A percentile compares a stretch with the other conserved stretches of the same genome.
phyloP scores from a whole-genome alignment of 2,329 filamentous ascomycete genomes.

The Colletotrichum gigasporum region DNA sequence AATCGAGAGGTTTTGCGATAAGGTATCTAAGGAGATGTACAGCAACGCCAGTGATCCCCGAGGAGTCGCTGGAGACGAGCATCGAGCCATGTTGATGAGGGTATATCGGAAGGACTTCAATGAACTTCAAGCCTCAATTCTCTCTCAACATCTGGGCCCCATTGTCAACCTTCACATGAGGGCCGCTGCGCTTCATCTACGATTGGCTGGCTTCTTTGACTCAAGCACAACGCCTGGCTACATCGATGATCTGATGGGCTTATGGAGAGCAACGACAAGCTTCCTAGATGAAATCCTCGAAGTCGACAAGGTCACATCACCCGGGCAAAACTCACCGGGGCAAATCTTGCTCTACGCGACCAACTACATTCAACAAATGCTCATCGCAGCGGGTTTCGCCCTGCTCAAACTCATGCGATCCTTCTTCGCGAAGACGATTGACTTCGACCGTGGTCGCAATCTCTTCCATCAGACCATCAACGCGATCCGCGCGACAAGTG shows the following conservation, averaged over 20 bases:
- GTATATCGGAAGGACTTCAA: constrained; percentile 73
- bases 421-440: constrained; percentile 77
- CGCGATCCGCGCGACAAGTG: constrained; percentile 76
- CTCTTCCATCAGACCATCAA: constrained; percentile 78
- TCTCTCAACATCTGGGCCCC: constrained; percentile 66
- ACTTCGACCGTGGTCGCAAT: constrained; percentile 71
- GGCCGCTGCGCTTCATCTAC: constrained; percentile 78
- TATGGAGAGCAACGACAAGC: constrained; percentile 76
- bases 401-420: constrained; percentile 82
- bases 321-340: constrained; percentile 55
- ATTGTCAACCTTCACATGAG: constrained; percentile 74
- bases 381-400: constrained; percentile 82
- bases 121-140: constrained; percentile 69
- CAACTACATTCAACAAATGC: constrained; percentile 86
- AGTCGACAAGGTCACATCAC: constrained; percentile 58
- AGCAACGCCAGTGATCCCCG: constrained; percentile 79
- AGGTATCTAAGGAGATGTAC: constrained; percentile 82
- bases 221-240: constrained; percentile 77
- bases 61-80: constrained; percentile 73
- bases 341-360: constrained; percentile 72
- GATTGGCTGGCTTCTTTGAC: constrained; percentile 84
- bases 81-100: constrained; percentile 72
- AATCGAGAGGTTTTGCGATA: constrained; percentile 80
- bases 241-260: constrained; percentile 76
- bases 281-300: constrained; percentile 75